Evolutionary conservation across 495 filamentous ascomycete genomes (phyloP).

Genomic region (Penicillium macrosclerotiorum): DNA sequence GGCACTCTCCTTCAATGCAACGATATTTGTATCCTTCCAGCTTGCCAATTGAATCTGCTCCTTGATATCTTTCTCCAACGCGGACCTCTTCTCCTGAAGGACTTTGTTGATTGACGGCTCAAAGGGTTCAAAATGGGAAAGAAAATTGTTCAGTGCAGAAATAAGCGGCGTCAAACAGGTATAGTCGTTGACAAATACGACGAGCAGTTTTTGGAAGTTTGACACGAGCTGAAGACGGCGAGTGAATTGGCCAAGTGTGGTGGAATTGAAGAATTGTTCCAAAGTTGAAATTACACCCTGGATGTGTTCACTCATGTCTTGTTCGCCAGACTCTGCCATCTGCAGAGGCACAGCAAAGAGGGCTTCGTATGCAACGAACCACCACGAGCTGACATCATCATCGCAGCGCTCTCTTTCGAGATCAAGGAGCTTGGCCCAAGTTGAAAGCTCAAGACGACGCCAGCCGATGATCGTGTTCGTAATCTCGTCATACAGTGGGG

Average conservation of each 20-base stretch:
- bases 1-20: conserved; percentile 81
- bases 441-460: conserved; percentile 85
- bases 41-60: conserved; percentile 84
- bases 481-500: conserved; percentile 66
- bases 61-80: conserved; percentile 81
- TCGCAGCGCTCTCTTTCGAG: conserved; percentile 72
- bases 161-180: conserved; percentile 48
- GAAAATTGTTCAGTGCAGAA: conserved; percentile 72
- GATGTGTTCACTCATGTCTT: conserved; percentile 60
- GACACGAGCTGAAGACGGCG: conserved; percentile 68
- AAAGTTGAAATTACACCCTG: conserved; percentile 67
- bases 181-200: conserved; percentile 53
- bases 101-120: conserved; percentile 58
- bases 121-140: conserved; percentile 68
- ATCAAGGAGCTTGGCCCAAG: conserved; percentile 89
- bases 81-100: conserved; percentile 59
- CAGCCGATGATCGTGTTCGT: conserved; percentile 77
- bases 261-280: conserved; percentile 68
- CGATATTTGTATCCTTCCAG: conserved; percentile 97
- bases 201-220: conserved; percentile 57
- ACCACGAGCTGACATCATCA: conserved; percentile 83
- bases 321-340: conserved; percentile 49
- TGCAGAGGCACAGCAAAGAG: conserved; percentile 73
- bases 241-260: conserved; percentile 75
- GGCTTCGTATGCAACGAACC: conserved; percentile 91